A percentile compares a stretch with the other conserved stretches of the same genome.
phyloP scores from a whole-genome alignment of 768 basidiomycete genomes.

The Boletus rubescentipes region DNA sequence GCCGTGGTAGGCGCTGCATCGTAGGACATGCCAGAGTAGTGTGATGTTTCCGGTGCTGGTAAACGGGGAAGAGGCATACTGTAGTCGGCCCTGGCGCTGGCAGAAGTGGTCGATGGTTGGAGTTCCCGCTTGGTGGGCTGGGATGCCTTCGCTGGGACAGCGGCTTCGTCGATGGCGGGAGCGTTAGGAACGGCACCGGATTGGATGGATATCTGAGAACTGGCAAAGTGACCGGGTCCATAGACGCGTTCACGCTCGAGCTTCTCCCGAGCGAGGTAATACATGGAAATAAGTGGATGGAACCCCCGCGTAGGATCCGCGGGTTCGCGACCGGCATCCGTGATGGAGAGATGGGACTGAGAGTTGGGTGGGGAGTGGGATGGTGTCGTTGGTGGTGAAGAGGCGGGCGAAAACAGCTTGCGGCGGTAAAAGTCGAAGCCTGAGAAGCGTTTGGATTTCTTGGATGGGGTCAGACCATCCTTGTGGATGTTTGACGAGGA shows the following conservation, averaged over 20 bases:
- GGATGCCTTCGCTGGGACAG: conserved; percentile 32
- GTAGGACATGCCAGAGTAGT: conserved; percentile 82
- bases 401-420: conserved; percentile 70
- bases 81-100: conserved; percentile 61
- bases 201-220: conserved; percentile 74
- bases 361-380: conserved; percentile 62
- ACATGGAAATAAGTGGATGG: conserved; percentile 94
- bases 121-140: conserved; percentile 34
- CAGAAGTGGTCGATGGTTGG: conserved; percentile 22
- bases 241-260: conserved; percentile 92
- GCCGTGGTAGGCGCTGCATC: conserved; percentile 49
- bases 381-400: conserved; percentile 52
- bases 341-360: conserved; percentile 52
- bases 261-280: conserved; percentile 95
- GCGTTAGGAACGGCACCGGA: conserved; percentile 23
- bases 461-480: conserved; percentile 43
- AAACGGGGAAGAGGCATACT: conserved; percentile 80
- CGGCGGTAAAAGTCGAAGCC: conserved; percentile 93
- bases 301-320: conserved; percentile 89
- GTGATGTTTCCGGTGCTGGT: conserved; percentile 77
- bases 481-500: conserved; percentile 44
- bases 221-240: conserved; percentile 91
- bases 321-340: conserved; percentile 49
- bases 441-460: conserved; percentile 85
- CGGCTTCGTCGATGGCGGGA: conserved; percentile 22